Percentiles rank a stretch among this genome's conserved stretches.
Conservation (phyloP, 768 basidiomycete species). For the Serendipita sp. region DNA sequence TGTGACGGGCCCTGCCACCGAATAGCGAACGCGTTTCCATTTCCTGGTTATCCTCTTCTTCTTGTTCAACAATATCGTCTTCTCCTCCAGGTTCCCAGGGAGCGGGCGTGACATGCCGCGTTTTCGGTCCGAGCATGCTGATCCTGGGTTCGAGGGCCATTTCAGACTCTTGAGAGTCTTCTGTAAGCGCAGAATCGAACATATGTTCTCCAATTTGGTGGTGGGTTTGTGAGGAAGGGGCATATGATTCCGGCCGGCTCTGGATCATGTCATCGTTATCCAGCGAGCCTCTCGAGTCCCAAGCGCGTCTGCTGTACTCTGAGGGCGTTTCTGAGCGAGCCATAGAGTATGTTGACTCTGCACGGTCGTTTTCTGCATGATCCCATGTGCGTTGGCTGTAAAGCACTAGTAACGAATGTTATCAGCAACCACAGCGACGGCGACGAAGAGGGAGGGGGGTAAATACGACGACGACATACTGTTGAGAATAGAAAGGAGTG, state of each 20-base stretch:
- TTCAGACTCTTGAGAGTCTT: background rate
- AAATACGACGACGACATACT: background rate
- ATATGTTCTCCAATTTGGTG: background rate
- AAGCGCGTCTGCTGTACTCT: conserved; percentile 1
- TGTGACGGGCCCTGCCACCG: background rate
- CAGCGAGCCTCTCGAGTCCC: background rate
- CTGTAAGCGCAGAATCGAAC: background rate
- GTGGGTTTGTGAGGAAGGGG: background rate
- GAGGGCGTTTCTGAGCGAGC: conserved; percentile 2
- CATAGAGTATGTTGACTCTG: conserved; percentile 4
- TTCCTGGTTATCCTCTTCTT: conserved; percentile 23
- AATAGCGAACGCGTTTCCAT: conserved; percentile 1
- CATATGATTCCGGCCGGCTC: background rate
- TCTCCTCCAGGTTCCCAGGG: conserved; percentile 62
- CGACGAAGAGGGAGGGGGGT: too few species aligned
- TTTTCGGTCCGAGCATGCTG: conserved; percentile 66
- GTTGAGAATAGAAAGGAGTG: background rate
- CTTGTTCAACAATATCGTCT: conserved; percentile 24
- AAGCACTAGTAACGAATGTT: too few species aligned
- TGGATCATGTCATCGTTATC: conserved; percentile 2
- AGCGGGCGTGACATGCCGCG: conserved; percentile 64
- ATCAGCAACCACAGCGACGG: background rate
- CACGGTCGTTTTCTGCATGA: background rate
- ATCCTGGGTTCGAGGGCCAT: conserved; percentile 23
- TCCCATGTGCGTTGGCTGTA: background rate